Base-by-base conservation (phyloP, 169 alveolate species). In the Cystoisospora suis region DNA sequence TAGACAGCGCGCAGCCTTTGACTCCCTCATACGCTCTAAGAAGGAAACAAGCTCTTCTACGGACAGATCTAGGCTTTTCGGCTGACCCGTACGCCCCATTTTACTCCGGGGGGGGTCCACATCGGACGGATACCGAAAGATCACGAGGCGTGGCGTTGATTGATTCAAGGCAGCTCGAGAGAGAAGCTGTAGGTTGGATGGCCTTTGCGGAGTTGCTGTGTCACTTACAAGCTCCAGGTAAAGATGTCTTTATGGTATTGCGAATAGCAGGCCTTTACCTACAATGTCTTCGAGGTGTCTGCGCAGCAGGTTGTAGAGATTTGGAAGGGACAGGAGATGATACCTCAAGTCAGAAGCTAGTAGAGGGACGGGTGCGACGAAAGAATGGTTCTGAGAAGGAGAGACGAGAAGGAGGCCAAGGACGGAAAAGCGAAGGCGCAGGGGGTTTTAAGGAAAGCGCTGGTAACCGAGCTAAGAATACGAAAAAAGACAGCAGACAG, bases 161-260 rank as follows among this genome's bases (percentile, higher is more conserved):
- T 4, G 77, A 65, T 44, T 36, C 77, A 15, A 65, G 34, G 34
- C 77, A 65, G 58, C 4, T 72, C 23, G 83, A 72, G 27, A 6
- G 83, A 36, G 83, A 72, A 56, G 32, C 83, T 38, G 83, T 20
- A 23, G 83, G 56, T 1, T 72, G 83, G 83, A 34, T 72, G 83
- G 56, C 20, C 23, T 38, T 40, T 27, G 83, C 27, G n/a, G 83
- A 72, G 56, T 53, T 72, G 56, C 83, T 72, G 12, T 72, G 83
- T 38, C 83, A 72, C 23, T 38, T 72, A 17, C n/a, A 38, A 0
- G 56, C 56, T 3, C 42, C 15, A 27, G 36, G 58, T 34, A 27
- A n/a, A 46, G 15, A 38, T 36, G 83, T 40, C 32, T 3, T 34
- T 4, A 56, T 53, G 20, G 83, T 53, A 5, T 38, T 72, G 29